A percentile compares a stretch with the other conserved stretches of the same genome.
Conservation (phyloP, 129 eudicot species). For the Ambrosia trifida region DNA sequence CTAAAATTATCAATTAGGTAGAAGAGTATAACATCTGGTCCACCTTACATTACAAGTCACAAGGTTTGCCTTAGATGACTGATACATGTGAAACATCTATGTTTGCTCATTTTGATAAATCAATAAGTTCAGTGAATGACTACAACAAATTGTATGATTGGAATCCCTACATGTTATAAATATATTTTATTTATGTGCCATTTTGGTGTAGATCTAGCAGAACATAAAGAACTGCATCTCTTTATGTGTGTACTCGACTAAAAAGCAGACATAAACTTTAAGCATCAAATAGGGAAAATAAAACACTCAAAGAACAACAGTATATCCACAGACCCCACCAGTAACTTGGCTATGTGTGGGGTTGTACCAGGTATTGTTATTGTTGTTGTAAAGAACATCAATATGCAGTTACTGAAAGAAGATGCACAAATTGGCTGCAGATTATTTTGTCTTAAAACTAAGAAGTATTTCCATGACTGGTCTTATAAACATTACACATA, state of each 20-base stretch:
- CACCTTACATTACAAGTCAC: not conserved
- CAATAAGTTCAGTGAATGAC: not conserved
- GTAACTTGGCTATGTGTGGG: too few relatives aligned
- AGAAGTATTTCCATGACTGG: not conserved
- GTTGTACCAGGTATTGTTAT: too few relatives aligned
- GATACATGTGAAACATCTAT: not conserved
- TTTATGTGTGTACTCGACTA: not conserved
- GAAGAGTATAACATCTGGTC: not conserved
- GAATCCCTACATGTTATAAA: not conserved
- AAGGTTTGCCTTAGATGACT: slow-evolving; percentile 1
- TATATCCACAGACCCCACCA: not conserved
- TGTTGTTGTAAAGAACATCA: not conserved
- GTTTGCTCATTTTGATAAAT: not conserved
- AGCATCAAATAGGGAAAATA: not conserved
- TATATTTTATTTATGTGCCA: not conserved
- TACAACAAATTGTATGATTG: not conserved
- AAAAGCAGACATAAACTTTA: not conserved
- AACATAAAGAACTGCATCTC: not conserved
- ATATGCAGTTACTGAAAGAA: not conserved
- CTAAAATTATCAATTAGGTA: not conserved
- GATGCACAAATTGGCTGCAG: not conserved
- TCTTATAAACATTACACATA: not conserved
- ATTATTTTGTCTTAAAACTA: not conserved
- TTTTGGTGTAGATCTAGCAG: not conserved
- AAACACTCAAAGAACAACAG: not conserved